Evolutionary conservation across 352 stramenopile genomes (phyloP), one percentile per base, ranked within the genome.

Genomic region (Plasmopara muralis): DNA sequence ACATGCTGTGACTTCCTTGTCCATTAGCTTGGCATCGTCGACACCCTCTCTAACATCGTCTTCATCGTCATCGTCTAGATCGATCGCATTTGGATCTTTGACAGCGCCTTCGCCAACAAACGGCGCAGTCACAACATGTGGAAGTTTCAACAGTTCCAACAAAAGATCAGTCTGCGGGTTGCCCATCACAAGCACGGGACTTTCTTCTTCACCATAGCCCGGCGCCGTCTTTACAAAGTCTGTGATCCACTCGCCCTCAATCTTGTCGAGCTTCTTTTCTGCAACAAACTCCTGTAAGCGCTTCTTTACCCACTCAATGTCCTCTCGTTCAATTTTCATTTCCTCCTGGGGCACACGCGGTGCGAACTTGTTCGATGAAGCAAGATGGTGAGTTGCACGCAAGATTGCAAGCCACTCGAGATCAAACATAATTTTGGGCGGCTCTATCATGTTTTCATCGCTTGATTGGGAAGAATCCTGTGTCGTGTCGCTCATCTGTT

Each of bases 121-220:
- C n/a, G 95, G 92, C 15, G 92, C 73, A 10, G 96, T 99, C 8
- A 98, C 75, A 16, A 93, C 79, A 58, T 98, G 96, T n/a, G 79
- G 74, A 16, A 98, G 68, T 56, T 95, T 90, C 31, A 99, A 70
- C 42, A 97, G 64, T 44, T 88, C 68, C 46, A 99, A 61, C 28
- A 98, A 71, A 47, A 83, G 47, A 63, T 99, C 96, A 1, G 95
- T 99, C 61, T 98, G 95, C 6, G 92, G 95, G 55, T 98, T 99
- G 2, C 95, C 94, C 49, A 66, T 55, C 35, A 66, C 55, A 29
- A 64, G 44, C 9, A 51, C 45, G 5, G 64, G 52, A 9, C 43
- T 60, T 42, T 63, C 64, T 20, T 75, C 58, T 50, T 88, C 70
- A 2, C 69, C 74, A 39, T 87, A 77, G 10, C 69, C 60, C 15